Base-by-base conservation (phyloP, 805 yeast species). In the Monosporozyma unispora region DNA sequence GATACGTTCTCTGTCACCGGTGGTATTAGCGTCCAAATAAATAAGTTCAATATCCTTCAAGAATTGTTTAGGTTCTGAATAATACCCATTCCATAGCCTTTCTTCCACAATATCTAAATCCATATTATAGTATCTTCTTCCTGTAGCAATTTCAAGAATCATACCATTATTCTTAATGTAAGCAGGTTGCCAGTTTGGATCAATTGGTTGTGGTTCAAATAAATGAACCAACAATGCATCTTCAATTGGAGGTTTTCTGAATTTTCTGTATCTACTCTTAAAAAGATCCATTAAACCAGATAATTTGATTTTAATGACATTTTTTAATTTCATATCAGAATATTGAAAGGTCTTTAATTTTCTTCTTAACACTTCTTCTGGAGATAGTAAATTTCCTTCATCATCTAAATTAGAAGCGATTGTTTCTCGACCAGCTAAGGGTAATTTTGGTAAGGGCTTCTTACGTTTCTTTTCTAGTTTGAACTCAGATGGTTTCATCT, bases 61-160 rank as follows among this genome's bases (percentile, higher is more conserved):
- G 61, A 86, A 91, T 63, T 93, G 97, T 55, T 80, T 82, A 12
- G 98, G 97, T 59, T 89, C 96, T 37, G 87, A 82, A 61, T 93
- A 93, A 65, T 69, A 93, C 0, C 99, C 99, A 66, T 93, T 93
- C 99, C 99, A 93, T 48, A 93, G 68, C 51, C 99, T 75, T 63
- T 93, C 98, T 61, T 93, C 99, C 31, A 93, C 79, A 16, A 89
- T 82, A 61, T 93, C 99, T 48, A 93, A 70, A 60, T 93, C 99
- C 86, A 93, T 93, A 58, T 93, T 93, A 69, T 74, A 77, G 61
- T 74, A 91, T 54, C 72, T 75, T 49, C 78, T 79, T 3, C 93
- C 95, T 0, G 95, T 84, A 0, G 81, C 67, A 10, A 78, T 72
- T 59, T 93, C 97, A n/a, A 81, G 67, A 56, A 93, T 87, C 91